Evolutionary conservation across 202 grass and related monocot genomes (phyloP).

Genomic region (Saccharum hybrid): DNA sequence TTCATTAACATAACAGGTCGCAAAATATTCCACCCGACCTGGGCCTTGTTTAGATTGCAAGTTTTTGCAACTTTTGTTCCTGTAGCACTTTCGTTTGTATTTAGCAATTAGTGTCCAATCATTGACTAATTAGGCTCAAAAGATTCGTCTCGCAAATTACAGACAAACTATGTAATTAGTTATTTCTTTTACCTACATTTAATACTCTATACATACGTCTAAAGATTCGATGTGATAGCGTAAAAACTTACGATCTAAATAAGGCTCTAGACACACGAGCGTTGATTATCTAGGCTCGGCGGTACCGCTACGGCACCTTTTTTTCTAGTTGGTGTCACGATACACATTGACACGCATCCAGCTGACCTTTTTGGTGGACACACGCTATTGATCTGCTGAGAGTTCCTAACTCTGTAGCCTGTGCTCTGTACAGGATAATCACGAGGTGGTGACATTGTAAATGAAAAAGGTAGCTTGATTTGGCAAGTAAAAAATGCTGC

Average conservation of each 20-base stretch:
- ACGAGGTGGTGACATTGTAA: not conserved
- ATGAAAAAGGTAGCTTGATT: not conserved
- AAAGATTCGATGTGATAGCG: no score
- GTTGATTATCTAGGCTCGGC: not conserved
- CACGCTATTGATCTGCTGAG: conserved; percentile 9
- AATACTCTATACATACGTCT: no score
- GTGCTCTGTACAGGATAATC: not conserved
- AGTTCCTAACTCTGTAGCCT: not conserved
- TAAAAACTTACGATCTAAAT: no score
- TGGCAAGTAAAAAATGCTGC: conserved; percentile 11
- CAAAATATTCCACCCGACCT: not conserved
- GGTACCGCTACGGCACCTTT: not conserved
- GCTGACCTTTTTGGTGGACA: not conserved
- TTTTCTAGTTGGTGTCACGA: not conserved
- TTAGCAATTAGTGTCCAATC: no score
- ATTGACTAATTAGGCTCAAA: no score
- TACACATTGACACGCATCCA: not conserved
- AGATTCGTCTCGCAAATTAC: no score
- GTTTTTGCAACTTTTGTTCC: no score
- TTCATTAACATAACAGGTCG: not conserved
- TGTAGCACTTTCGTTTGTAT: no score
- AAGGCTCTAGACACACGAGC: not conserved
- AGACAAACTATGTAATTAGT: no score
- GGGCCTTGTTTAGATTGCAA: no score
- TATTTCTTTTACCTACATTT: no score